phyloP scores from a whole-genome alignment of 1,284 basidiomycete species.

The Boletus smithii region DNA sequence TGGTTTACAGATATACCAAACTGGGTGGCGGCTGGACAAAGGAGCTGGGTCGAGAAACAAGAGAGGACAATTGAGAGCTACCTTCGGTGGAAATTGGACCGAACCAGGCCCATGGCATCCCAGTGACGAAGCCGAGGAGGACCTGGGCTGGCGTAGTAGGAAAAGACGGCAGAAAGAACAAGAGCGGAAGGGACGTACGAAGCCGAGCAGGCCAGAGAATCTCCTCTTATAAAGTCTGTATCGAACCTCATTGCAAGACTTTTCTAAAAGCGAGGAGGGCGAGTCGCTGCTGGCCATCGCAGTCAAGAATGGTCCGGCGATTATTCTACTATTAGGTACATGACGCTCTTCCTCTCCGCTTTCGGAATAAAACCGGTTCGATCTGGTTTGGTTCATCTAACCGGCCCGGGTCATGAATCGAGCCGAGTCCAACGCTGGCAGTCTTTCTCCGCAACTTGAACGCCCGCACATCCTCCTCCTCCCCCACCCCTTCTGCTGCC shows the following conservation, averaged over 20 bases:
- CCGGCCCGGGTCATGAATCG: slow-evolving; percentile 73
- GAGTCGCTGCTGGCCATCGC: neutral
- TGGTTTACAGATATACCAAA: slow-evolving; percentile 62
- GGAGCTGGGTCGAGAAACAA: neutral
- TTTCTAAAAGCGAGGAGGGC: no score
- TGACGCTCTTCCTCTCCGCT: slow-evolving; percentile 14
- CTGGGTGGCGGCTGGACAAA: slow-evolving; percentile 47
- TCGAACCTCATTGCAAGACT: no score
- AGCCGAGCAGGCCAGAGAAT: slow-evolving; percentile 59
- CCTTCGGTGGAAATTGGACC: slow-evolving; percentile 70
- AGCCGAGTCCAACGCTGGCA: slow-evolving; percentile 52
- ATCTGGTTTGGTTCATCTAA: slow-evolving; percentile 35
- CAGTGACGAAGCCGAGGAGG: slow-evolving; percentile 56
- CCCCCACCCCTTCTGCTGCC: slow-evolving; percentile 1
- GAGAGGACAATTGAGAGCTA: slow-evolving; percentile 28
- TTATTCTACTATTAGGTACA: neutral
- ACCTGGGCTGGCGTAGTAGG: slow-evolving; percentile 41
- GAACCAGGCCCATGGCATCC: slow-evolving; percentile 70
- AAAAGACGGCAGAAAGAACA: neutral
- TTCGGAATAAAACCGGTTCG: slow-evolving; percentile 23
- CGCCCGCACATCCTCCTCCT: slow-evolving; percentile 50
- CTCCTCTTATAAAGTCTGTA: slow-evolving; percentile 67
- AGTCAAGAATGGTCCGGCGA: no score
- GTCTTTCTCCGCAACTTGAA: slow-evolving; percentile 70
- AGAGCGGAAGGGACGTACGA: slow-evolving; percentile 42